Evolutionary conservation across 345 rosid species (phyloP).

Genomic region (Populus alba): DNA sequence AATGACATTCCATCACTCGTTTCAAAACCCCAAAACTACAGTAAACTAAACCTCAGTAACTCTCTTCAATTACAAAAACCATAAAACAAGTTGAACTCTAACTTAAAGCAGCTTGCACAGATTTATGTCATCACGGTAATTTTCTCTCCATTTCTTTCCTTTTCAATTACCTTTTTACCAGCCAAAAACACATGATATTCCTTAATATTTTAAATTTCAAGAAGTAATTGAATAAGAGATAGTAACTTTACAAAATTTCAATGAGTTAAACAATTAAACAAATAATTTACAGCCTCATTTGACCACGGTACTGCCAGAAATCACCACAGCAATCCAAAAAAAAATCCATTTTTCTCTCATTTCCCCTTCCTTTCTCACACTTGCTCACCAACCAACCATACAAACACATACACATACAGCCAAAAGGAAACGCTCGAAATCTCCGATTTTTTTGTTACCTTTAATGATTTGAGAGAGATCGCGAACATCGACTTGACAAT

Average conservation of each 20-base stretch:
- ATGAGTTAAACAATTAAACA: neutral
- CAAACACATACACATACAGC: neutral
- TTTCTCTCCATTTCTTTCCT: neutral
- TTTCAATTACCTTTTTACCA: neutral
- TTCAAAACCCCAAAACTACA: neutral
- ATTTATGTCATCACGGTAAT: too few species aligned
- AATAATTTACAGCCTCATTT: neutral
- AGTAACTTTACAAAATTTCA: neutral
- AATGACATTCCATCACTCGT: neutral
- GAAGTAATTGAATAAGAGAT: neutral
- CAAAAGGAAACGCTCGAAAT: neutral
- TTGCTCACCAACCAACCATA: conserved; percentile 6
- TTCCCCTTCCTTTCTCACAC: neutral
- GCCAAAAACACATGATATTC: neutral
- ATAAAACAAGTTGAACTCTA: neutral
- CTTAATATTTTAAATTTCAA: neutral
- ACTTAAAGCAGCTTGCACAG: neutral
- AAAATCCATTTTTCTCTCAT: neutral
- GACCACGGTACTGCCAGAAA: neutral
- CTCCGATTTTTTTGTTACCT: conserved; percentile 34
- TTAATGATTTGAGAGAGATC: conserved; percentile 49
- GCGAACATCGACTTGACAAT: conserved; percentile 60
- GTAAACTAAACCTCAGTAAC: neutral
- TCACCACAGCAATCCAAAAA: neutral
- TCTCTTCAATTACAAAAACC: neutral